These are phyloP conservation scores for Asterophora parasitica DNA, from an alignment of 768 basidiomycete genomes.

Conservation along the genomic window DNA sequence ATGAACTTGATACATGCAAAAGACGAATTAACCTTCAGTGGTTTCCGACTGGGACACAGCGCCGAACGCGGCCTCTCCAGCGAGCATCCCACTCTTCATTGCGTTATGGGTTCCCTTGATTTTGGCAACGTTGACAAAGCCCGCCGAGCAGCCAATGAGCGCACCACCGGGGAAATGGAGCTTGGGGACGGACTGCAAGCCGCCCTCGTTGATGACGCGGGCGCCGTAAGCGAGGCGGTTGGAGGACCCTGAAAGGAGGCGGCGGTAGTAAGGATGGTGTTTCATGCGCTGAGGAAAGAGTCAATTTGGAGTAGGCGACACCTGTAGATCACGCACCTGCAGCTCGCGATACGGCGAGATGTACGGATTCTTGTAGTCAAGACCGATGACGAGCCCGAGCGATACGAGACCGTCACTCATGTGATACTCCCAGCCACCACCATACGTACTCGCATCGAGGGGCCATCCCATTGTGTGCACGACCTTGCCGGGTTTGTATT, in stretches of 20 bases:
- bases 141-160: constrained; percentile 90
- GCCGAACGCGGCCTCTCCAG: constrained; percentile 82
- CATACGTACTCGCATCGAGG: constrained; percentile 76
- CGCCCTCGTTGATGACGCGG: constrained; percentile 88
- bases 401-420: constrained; percentile 90
- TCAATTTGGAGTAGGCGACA: no score
- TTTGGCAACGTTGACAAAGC: constrained; percentile 94
- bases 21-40: no score
- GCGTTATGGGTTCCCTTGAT: constrained; percentile 99
- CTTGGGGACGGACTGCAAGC: constrained; percentile 82
- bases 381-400: constrained; percentile 85
- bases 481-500: constrained; percentile 72
- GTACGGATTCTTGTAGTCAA: constrained; percentile 94
- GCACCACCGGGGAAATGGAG: constrained; percentile 92
- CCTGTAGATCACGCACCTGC: constrained; percentile 51
- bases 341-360: constrained; percentile 89
- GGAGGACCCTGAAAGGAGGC: constrained; percentile 66
- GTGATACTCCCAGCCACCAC: constrained; percentile 94
- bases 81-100: constrained; percentile 98
- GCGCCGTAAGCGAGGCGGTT: constrained; percentile 87
- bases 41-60: constrained; percentile 34
- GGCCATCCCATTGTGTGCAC: constrained; percentile 96
- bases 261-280: constrained; percentile 88
- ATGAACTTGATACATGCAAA: no score
- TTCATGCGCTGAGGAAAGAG: constrained; percentile 59